Evolutionary conservation across 306 rosid genomes (phyloP), one percentile per base, ranked within the genome.

Genomic region (Begonia fuchsioides): DNA sequence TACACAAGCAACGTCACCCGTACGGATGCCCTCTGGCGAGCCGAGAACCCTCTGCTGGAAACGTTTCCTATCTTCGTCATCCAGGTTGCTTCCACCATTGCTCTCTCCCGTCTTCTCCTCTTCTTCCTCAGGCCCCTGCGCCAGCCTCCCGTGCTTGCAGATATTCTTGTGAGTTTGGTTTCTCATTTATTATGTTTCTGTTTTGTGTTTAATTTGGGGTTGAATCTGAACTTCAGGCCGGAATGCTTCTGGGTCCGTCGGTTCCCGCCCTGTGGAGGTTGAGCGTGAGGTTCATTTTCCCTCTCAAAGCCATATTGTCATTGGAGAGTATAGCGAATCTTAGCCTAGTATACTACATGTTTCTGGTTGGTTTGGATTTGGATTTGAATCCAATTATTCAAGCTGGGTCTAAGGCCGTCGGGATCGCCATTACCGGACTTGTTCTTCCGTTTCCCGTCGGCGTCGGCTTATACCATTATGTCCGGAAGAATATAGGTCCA

Each of bases 131-230:
- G 57, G 55, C 95, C 95, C 44, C 65, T 86, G 54, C 93, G 85
- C 57, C 95, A 81, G 58, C 93, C 95, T 43, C 93, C 93, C 1
- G 93, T 86, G 1, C 74, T 86, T 54, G 61, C 95, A 3, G 95
- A 86, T 72, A 59, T 86, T 53, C 3, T 86, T 80, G 95, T 84
- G 47, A 40, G 17, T 2, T 13, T 15, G 38, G 16, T 51, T 51
- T 51, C 18, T 13, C 3, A 15, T 11, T 5, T 13, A 14, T 13
- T 15, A 5, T 15, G 2, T 14, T 39, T 10, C 2, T 6, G 17
- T 77, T 77, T 62, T 19, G 2, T 2, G 3, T 72, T 63, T 3
- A 44, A 39, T 13, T 1, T 13, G 4, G 13, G 35, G 1, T 26
- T 26, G 35, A 26, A 26, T 26, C 35, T 26, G 35, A 26, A 26